Evolutionary conservation across 176 grass and related monocot species (phyloP).

Genomic region (Musa troglodytarum): DNA sequence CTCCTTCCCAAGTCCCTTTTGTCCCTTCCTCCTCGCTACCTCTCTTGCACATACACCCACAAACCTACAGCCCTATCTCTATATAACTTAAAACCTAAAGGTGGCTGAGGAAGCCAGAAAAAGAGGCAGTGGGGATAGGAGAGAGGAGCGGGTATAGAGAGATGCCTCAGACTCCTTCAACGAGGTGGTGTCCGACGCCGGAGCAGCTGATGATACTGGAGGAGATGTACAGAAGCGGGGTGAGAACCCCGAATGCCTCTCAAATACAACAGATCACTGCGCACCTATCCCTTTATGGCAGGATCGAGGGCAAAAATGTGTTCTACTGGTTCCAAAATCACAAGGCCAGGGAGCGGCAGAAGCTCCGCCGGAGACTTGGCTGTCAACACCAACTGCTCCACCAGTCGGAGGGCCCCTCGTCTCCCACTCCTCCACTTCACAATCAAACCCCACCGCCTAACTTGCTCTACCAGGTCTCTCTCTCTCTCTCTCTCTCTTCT

Average conservation of each 20-base stretch:
- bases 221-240: slow-evolving; percentile 73
- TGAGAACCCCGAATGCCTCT: slow-evolving; percentile 63
- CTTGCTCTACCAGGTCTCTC: slow-evolving; percentile 2
- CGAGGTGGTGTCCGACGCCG: slow-evolving; percentile 75
- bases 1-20: slow-evolving; percentile 11
- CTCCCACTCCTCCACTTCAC: not conserved
- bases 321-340: slow-evolving; percentile 99
- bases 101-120: not conserved
- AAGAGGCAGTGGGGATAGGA: not conserved
- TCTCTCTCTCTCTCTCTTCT: not conserved
- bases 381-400: slow-evolving; percentile 40
- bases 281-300: slow-evolving; percentile 68
- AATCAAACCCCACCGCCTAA: not conserved
- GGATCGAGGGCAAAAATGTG: slow-evolving; percentile 89
- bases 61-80: slow-evolving; percentile 11
- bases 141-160: not conserved
- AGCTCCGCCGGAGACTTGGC: slow-evolving; percentile 52
- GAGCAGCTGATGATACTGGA: slow-evolving; percentile 88
- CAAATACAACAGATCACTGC: slow-evolving; percentile 92
- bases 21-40: not conserved
- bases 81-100: slow-evolving; percentile 26
- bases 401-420: not conserved
- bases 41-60: not conserved
- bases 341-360: slow-evolving; percentile 75
- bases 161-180: slow-evolving; percentile 91